Percentiles rank a stretch among this genome's conserved stretches.
phyloP scores from a whole-genome alignment of 805 yeast species.

The Saccharomycopsis selenospora region DNA sequence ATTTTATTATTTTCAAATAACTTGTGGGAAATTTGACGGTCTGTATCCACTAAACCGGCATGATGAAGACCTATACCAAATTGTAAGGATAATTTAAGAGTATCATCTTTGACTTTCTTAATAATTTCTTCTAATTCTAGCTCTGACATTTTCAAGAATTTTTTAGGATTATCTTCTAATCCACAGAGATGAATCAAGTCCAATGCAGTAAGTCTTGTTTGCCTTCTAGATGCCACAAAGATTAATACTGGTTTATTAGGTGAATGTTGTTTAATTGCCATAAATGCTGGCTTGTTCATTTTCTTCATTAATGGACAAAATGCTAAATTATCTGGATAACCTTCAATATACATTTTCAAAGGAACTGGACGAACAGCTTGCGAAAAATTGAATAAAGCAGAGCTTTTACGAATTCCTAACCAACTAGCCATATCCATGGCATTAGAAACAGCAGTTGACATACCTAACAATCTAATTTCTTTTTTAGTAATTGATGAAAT shows the following conservation, averaged over 20 bases:
- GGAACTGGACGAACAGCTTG: conserved; percentile 82
- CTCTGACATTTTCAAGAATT: conserved; percentile 62
- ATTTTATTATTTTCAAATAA: conserved; percentile 82
- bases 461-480: conserved; percentile 61
- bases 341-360: conserved; percentile 78
- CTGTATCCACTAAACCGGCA: conserved; percentile 92
- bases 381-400: conserved; percentile 72
- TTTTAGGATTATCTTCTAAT: conserved; percentile 65
- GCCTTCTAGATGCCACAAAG: conserved; percentile 81
- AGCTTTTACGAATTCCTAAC: conserved; percentile 55
- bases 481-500: conserved; percentile 52
- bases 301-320: conserved; percentile 81
- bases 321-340: conserved; percentile 74
- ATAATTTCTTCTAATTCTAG: conserved; percentile 47
- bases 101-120: conserved; percentile 68
- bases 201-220: conserved; percentile 71
- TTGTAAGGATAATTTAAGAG: conserved; percentile 63
- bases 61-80: conserved; percentile 92
- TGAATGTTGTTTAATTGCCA: conserved; percentile 88
- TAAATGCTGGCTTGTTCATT: conserved; percentile 84
- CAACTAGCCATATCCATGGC: conserved; percentile 83
- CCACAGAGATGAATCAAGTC: conserved; percentile 77
- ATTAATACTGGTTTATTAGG: conserved; percentile 77
- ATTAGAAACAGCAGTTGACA: conserved; percentile 82
- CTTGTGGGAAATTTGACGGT: conserved; percentile 80